A percentile compares a stretch with the other conserved stretches of the same genome.
These are phyloP conservation scores for Grosmannia serpens DNA, from an alignment of 2,329 filamentous ascomycete species.

Conservation along the genomic window DNA sequence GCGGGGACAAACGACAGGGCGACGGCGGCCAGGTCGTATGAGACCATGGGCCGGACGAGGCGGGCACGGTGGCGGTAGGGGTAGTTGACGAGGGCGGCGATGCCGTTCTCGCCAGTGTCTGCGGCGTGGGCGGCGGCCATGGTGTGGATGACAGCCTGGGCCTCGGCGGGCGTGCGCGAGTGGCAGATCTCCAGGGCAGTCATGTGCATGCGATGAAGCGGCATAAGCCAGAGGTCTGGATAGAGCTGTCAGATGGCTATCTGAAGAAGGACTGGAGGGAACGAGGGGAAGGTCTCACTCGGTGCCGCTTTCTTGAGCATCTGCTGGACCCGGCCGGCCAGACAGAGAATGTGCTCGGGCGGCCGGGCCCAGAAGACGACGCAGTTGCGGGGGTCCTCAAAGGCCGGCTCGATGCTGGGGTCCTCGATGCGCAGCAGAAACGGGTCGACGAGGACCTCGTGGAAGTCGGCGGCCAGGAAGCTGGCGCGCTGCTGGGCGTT, in stretches of 20 bases:
- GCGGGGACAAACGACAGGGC: constrained; percentile 82
- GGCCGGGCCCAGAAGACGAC: constrained; percentile 84
- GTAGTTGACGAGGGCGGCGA: constrained; percentile 50
- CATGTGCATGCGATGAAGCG: constrained; percentile 65
- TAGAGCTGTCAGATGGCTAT: not conserved
- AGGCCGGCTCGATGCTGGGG: constrained; percentile 52
- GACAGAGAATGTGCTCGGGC: constrained; percentile 53
- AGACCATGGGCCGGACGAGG: constrained; percentile 71
- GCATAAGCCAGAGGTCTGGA: constrained; percentile 66
- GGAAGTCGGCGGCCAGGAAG: constrained; percentile 57
- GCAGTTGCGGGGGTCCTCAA: constrained; percentile 66
- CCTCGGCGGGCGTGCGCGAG: constrained; percentile 58
- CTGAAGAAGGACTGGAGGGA: not conserved
- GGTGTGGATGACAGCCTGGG: constrained; percentile 46
- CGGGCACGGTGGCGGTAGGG: constrained; percentile 54
- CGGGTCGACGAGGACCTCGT: constrained; percentile 63
- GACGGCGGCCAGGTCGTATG: constrained; percentile 74
- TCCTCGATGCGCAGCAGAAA: constrained; percentile 60
- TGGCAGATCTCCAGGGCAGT: constrained; percentile 80
- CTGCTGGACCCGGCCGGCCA: constrained; percentile 59
- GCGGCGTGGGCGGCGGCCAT: constrained; percentile 23
- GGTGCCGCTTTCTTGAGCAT: constrained; percentile 54
- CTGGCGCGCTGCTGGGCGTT: constrained; percentile 66
- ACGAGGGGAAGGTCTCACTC: constrained; percentile 43
- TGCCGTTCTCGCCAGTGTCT: constrained; percentile 22